Evolutionary conservation across 495 filamentous ascomycete species (phyloP), one percentile per base, ranked within the genome.

Genomic region (Emericellopsis terricola): DNA sequence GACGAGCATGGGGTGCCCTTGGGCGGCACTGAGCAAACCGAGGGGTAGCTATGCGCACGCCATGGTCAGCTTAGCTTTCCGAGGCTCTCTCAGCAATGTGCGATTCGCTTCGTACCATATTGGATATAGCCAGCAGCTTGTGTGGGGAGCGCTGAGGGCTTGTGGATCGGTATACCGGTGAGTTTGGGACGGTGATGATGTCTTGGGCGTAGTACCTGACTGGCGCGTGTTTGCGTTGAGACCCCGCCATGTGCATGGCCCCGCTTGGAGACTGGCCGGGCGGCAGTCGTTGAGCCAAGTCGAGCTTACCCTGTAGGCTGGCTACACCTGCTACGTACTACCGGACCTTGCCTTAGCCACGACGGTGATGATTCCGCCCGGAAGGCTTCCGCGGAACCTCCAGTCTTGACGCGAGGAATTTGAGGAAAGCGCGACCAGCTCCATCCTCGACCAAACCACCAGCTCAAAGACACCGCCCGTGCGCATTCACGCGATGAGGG

Each of bases 1-100:
- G 28, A 97, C 89, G 34, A 96, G 81, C 85, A 97, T 96, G 9
- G 87, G 86, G 57, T 92, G 83, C 70, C 91, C 91, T 64, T 94
- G 83, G 36, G 89, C 87, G 47, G 87, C 89, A 38, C 76, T 94
- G 26, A 97, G 65, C 21, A 97, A 77, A 36, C 86, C 91, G 41
- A 96, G 68, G 39, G 89, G 89, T 39, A 97, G 62, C 89, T 94
- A 27, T 31, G 29, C 18, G 17, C 8, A 3, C 6, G 17, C 18
- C 4, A 20, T 11, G 31, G 11, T 33, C 15, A 8, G 31, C 24
- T 33, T 8, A n/a, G 8, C 7, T 27, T 7, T 33, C 30, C 10
- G 15, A 10, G 2, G 6, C 3, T n/a, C n/a, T n/a, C n/a, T n/a
- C n/a, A n/a, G n/a, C n/a, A n/a, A n/a, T n/a, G n/a, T n/a, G n/a